Evolutionary conservation across 2,329 filamentous ascomycete species (phyloP), one percentile per base, ranked within the genome.

Genomic region (Epicoccum nigrum): DNA sequence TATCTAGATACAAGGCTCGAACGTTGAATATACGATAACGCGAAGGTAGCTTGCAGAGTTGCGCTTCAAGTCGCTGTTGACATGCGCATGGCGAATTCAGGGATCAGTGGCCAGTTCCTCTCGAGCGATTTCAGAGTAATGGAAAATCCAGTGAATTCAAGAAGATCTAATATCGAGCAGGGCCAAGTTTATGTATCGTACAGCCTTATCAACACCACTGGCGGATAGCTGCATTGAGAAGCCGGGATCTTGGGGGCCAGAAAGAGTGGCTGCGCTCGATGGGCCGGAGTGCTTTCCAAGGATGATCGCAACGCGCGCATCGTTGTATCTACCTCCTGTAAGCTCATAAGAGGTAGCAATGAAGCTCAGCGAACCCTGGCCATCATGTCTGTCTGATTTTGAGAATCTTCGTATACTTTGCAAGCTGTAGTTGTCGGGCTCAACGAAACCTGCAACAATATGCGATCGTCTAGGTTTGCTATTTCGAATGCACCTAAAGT

Each of bases 161-260:
- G 20, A 5, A 9, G 4, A 4, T 9, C 15, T 15, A 9, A 25
- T 13, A 8, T 30, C 17, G 25, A 30, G 42, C 37, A 9, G 21
- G n/a, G 5, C 17, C 20, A 28, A 35, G 35, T 11, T 34, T 43
- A 46, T 47, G 34, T 41, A 39, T 23, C 4, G 16, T 17, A 16
- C 38, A 38, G 49, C 43, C 43, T 20, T 39, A 16, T 20, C 33
- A 38, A 27, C 44, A 52, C 33, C 23, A 44, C 21, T 30, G 17
- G 43, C 39, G 16, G 28, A 42, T 39, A 25, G 27, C 35, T 19
- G 27, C 32, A 20, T 42, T 19, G n/a, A 34, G 27, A 27, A 38
- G 41, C 21, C 19, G 35, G 43, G 47, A 23, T 39, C 20, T 27
- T 52, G 43, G 49, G 44, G 42, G 49, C 49, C 43, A 38, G 17